phyloP scores from a whole-genome alignment of 2,329 filamentous ascomycete species.

The Stylonectria norvegica region DNA sequence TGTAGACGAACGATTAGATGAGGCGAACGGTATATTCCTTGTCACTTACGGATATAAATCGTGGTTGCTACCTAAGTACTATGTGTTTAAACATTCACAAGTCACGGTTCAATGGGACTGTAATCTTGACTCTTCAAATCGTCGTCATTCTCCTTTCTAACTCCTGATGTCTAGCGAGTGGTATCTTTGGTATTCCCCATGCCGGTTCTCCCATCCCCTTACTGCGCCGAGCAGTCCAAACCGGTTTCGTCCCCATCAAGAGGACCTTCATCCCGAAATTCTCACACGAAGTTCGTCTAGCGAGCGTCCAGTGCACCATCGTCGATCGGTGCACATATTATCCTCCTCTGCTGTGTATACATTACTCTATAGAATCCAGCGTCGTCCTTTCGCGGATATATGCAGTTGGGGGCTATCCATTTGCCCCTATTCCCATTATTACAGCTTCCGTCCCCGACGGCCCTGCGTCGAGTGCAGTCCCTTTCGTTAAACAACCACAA shows the following conservation, averaged over 20 bases:
- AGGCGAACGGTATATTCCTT: too few relatives aligned
- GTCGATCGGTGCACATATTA: conserved; percentile 35
- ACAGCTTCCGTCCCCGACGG: conserved; percentile 26
- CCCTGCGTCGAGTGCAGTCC: conserved; percentile 25
- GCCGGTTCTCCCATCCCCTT: conserved; percentile 16
- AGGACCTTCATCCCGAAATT: conserved; percentile 10
- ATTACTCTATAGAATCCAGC: conserved; percentile 37
- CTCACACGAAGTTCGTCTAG: conserved; percentile 26
- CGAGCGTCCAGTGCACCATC: conserved; percentile 33
- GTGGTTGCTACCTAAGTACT: too few relatives aligned
- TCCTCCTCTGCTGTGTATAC: conserved; percentile 35
- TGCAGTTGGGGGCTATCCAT: conserved; percentile 23
- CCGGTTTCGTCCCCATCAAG: conserved; percentile 21
- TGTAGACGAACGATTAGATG: too few relatives aligned
- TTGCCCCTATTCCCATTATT: conserved; percentile 25
- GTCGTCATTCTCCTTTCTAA: conserved; percentile 25
- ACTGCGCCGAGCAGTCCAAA: conserved; percentile 19
- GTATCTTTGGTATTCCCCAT: conserved; percentile 36
- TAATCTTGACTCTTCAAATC: conserved; percentile 15
- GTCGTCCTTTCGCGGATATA: conserved; percentile 26
- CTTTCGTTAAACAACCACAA: conserved; percentile 30
- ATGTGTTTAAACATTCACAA: too few relatives aligned
- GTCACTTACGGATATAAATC: too few relatives aligned
- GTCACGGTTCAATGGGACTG: too few relatives aligned
- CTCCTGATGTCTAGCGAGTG: conserved; percentile 38